Conservation (phyloP, 2,329 filamentous ascomycete genomes). For the Thielaviopsis punctulata region DNA sequence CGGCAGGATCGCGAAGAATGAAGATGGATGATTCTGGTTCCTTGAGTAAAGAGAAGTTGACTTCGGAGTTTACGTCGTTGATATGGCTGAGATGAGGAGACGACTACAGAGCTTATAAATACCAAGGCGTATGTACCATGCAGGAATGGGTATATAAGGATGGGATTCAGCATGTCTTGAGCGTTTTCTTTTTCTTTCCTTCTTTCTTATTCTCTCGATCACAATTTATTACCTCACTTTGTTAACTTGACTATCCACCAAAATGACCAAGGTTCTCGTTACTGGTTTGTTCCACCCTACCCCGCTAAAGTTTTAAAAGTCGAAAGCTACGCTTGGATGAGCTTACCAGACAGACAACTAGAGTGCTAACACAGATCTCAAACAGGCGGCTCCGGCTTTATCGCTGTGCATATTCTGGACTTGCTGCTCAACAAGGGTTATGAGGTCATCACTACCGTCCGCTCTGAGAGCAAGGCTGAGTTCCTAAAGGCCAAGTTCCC, state of each 20-base stretch:
- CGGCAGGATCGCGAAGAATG: too few relatives aligned
- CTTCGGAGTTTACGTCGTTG: too few relatives aligned
- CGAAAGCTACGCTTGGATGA: too few relatives aligned
- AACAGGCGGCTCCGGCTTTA: constrained; percentile 34
- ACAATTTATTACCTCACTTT: background rate
- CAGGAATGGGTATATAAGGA: too few relatives aligned
- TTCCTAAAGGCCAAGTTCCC: constrained; percentile 33
- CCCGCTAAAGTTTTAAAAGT: too few relatives aligned
- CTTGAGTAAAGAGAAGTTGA: too few relatives aligned
- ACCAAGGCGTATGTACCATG: too few relatives aligned
- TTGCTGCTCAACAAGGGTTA: constrained; percentile 33
- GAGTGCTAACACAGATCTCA: background rate
- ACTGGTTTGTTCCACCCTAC: constrained; percentile 21
- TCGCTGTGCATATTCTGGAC: constrained; percentile 37
- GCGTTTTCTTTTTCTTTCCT: background rate
- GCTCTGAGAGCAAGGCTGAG: constrained; percentile 34
- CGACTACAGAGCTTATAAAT: too few relatives aligned
- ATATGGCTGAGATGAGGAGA: too few relatives aligned
- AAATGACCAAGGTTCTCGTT: constrained; percentile 30
- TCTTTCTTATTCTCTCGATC: too few relatives aligned
- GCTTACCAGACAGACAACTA: background rate
- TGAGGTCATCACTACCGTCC: constrained; percentile 38
- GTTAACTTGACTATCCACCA: too few relatives aligned
- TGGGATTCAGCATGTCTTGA: background rate
- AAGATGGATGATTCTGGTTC: too few relatives aligned